These are phyloP conservation scores for Pezicula rhizophila DNA, from an alignment of 2,329 filamentous ascomycete species.

Conservation along the genomic window DNA sequence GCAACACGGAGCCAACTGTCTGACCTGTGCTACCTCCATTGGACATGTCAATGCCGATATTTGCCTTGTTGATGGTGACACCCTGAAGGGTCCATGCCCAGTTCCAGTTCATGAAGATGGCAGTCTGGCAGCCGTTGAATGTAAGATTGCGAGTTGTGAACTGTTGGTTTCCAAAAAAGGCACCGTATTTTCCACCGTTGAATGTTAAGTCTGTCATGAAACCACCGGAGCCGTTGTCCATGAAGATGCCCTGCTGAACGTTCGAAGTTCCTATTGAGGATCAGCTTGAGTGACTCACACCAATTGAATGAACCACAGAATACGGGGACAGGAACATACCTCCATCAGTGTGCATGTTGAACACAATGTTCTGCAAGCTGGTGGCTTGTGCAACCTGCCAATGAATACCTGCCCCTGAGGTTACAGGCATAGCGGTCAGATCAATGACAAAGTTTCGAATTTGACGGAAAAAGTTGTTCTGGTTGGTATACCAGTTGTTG, in stretches of 20 bases:
- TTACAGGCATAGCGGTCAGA: conserved; percentile 56
- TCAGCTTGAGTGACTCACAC: no score
- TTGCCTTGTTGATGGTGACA: conserved; percentile 66
- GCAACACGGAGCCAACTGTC: conserved; percentile 77
- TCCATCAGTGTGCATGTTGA: conserved; percentile 68
- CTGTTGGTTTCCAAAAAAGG: conserved; percentile 80
- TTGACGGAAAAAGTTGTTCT: conserved; percentile 78
- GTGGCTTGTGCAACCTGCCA: conserved; percentile 85
- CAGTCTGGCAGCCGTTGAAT: conserved; percentile 77
- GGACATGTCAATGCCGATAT: conserved; percentile 75
- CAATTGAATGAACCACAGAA: no score
- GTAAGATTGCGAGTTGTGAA: conserved; percentile 78
- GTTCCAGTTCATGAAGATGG: conserved; percentile 87
- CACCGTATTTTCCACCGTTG: conserved; percentile 73
- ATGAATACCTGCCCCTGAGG: conserved; percentile 65
- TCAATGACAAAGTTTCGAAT: conserved; percentile 79
- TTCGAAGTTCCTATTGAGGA: conserved; percentile 37
- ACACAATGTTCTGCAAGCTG: conserved; percentile 72
- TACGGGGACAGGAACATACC: conserved; percentile 19
- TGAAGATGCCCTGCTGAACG: conserved; percentile 72
- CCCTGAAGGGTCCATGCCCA: conserved; percentile 82
- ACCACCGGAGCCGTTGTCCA: conserved; percentile 79
- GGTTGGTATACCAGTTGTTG: conserved; percentile 72
- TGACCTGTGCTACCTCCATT: conserved; percentile 54
- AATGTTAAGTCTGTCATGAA: conserved; percentile 81